Base-by-base conservation (phyloP, 345 rosid genomes). In the Eucalyptus erythrocorys region DNA sequence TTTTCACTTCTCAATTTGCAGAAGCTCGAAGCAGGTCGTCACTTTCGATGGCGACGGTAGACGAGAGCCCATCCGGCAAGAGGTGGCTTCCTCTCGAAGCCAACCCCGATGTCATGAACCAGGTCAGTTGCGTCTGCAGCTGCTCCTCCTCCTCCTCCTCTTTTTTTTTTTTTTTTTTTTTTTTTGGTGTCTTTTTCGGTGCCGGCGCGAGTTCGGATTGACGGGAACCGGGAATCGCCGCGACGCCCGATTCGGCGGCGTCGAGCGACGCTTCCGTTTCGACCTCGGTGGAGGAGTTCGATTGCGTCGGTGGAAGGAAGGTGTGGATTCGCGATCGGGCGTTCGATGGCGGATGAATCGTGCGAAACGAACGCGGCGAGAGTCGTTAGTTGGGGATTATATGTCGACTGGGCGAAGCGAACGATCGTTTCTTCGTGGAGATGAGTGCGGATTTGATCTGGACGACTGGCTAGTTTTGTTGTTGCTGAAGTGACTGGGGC, bases 21-120 rank as follows among this genome's bases (percentile, higher is more conserved):
- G 84, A 40, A 40, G 22, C 84, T 0, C 84, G 84, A 40, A 76
- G 84, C 47, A 76, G 84, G 30, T 21, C 47, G 16, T 40, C 30
- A 11, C 47, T 6, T 37, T 30, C 40, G 87, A 96, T 96, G 99
- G 93, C 98, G 50, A 93, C 95, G 7, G 5, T 71, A 14, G 92
- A 88, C 87, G 96, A 94, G 89, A 88, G 93, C 87, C 91, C 96
- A 68, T 90, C 94, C 85, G 90, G 96, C 81, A 96, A 96, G 94
- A 92, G 95, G 91, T 97, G 99, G 99, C 99, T 98, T 93, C 99
- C 99, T 90, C 97, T 98, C 57, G 99, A 98, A 94, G 98, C 99
- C 89, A 98, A 98, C 86, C 99, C 99, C 12, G 97, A 97, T 30
- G 95, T 98, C 80, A 97, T 98, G 97, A 97, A 97, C 93, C 99